phyloP scores from a whole-genome alignment of 345 rosid species.

The Garcia nutans region DNA sequence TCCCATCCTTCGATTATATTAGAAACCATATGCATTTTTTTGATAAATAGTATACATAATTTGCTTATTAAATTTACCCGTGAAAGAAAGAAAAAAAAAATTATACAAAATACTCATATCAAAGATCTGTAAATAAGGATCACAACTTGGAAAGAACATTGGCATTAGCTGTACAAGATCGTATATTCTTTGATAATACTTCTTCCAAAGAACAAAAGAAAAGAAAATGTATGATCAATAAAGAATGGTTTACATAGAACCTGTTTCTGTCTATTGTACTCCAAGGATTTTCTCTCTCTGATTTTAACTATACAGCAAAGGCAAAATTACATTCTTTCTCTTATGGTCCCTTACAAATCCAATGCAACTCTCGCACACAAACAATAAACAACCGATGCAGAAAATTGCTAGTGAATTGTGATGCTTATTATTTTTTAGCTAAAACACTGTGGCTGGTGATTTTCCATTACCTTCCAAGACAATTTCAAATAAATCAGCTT shows the following conservation, averaged over 20 bases:
- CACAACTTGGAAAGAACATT: neutral
- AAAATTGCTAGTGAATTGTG: constrained; percentile 14
- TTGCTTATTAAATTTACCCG: neutral
- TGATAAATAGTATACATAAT: neutral
- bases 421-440: neutral
- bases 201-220: neutral
- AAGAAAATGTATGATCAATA: neutral
- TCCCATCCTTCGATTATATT: neutral
- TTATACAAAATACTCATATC: neutral
- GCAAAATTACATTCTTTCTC: neutral
- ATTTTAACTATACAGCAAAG: neutral
- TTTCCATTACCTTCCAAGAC: constrained; percentile 51
- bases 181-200: constrained; percentile 1
- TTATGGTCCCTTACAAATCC: constrained; percentile 9
- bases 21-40: too few species aligned
- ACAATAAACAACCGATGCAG: neutral
- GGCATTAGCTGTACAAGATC: constrained; percentile 13
- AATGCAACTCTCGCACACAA: constrained; percentile 7
- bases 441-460: constrained; percentile 39
- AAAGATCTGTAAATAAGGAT: neutral
- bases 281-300: constrained; percentile 7
- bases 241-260: constrained; percentile 11
- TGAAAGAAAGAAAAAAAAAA: neutral
- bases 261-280: constrained; percentile 12
- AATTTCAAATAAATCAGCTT: constrained; percentile 89